These are phyloP conservation scores for Hanseniaspora pseudoguilliermondii DNA, from an alignment of 805 yeast species.

Conservation along the genomic window DNA sequence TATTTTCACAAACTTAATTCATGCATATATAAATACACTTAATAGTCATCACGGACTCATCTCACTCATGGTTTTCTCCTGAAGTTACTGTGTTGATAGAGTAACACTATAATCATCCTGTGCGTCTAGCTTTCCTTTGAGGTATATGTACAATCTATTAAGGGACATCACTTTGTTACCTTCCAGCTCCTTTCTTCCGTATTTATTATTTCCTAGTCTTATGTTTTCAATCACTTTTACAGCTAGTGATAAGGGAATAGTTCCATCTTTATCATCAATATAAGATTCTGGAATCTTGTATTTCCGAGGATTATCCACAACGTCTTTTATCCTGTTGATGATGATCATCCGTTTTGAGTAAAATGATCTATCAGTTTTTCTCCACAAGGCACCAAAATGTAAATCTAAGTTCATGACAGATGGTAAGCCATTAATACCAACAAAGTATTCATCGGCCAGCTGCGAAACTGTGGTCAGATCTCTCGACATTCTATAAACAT, in stretches of 20 bases:
- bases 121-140: conserved; percentile 21
- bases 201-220: conserved; percentile 23
- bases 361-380: conserved; percentile 22
- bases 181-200: conserved; percentile 13
- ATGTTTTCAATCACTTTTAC: conserved; percentile 22
- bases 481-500: conserved; percentile 20
- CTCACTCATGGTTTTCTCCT: too few species aligned
- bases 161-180: conserved; percentile 18
- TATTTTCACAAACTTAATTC: too few species aligned
- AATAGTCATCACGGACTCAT: too few species aligned
- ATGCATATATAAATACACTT: too few species aligned
- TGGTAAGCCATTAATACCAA: conserved; percentile 23
- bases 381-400: conserved; percentile 24
- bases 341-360: conserved; percentile 23
- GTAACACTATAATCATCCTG: conserved; percentile 19
- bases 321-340: conserved; percentile 20
- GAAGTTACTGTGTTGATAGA: too few species aligned
- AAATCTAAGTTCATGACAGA: conserved; percentile 22
- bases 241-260: conserved; percentile 17
- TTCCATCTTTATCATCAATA: conserved; percentile 11
- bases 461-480: conserved; percentile 21
- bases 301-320: conserved; percentile 18
- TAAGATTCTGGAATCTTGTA: conserved; percentile 17
- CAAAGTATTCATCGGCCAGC: conserved; percentile 24
- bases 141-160: conserved; percentile 22